A percentile compares a stretch with the other conserved stretches of the same genome.
These are phyloP conservation scores for Physocladia obscura DNA, from an alignment of 192 early-diverging fungal genomes.

Conservation along the genomic window DNA sequence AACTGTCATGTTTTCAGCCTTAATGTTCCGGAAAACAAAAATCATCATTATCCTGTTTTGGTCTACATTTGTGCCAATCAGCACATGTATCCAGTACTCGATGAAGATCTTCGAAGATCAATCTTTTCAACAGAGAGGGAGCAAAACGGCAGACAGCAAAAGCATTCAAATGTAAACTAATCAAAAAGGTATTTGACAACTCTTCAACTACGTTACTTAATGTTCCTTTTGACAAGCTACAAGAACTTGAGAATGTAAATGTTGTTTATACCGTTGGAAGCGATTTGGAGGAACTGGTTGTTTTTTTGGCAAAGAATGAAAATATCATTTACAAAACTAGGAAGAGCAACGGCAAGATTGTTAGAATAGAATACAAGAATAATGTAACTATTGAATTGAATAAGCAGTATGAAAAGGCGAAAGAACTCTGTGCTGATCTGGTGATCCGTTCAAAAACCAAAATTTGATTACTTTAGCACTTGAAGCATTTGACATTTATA, in stretches of 20 bases:
- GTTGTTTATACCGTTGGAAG: background rate
- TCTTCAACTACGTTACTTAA: no score
- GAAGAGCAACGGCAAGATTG: background rate
- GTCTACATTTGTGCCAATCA: no score
- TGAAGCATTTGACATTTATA: constrained; percentile 15
- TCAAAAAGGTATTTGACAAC: no score
- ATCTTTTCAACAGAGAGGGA: no score
- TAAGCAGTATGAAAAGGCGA: constrained; percentile 7
- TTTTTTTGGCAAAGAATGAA: background rate
- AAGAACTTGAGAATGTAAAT: background rate
- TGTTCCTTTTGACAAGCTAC: background rate
- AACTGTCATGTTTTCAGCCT: no score
- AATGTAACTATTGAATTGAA: constrained; percentile 7
- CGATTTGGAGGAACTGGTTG: background rate
- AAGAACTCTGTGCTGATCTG: background rate
- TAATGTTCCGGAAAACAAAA: no score
- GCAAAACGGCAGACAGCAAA: no score
- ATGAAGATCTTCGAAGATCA: no score
- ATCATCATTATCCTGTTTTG: no score
- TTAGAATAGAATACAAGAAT: constrained; percentile 4
- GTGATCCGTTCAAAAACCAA: constrained; percentile 2
- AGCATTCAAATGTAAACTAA: no score
- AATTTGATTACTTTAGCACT: constrained; percentile 1
- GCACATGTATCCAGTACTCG: no score
- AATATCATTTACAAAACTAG: background rate